These are phyloP conservation scores for Lasiosphaeriaceae sp. DNA, from an alignment of 495 filamentous ascomycete genomes.

Conservation along the genomic window DNA sequence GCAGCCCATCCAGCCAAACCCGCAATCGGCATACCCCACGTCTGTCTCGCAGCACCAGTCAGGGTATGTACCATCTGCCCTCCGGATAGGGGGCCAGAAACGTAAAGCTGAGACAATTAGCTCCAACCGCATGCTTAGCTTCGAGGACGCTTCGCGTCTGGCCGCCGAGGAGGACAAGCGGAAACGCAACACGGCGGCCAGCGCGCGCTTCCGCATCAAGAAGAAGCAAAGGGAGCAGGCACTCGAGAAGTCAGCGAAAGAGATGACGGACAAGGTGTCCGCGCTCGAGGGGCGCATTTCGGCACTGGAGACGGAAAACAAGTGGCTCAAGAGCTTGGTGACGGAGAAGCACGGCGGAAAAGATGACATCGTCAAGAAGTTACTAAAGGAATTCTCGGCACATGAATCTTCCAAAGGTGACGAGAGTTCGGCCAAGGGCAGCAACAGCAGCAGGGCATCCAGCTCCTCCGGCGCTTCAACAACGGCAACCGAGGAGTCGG, in stretches of 20 bases:
- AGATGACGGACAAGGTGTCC: conserved; percentile 80
- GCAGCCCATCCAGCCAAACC: conserved; percentile 46
- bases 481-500: conserved; percentile 6
- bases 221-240: conserved; percentile 98
- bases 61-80: conserved; percentile 38
- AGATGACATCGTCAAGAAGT: conserved; percentile 42
- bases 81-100: conserved; percentile 46
- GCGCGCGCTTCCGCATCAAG: conserved; percentile 93
- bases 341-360: conserved; percentile 79
- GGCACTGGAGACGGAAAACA: conserved; percentile 91
- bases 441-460: conserved; percentile 3
- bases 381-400: conserved; percentile 39
- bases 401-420: conserved; percentile 4
- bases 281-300: conserved; percentile 76
- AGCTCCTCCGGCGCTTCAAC: conserved; percentile 1
- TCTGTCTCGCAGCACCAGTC: conserved; percentile 35
- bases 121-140: conserved; percentile 37
- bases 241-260: conserved; percentile 85
- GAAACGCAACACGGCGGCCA: conserved; percentile 91
- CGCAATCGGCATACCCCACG: conserved; percentile 33
- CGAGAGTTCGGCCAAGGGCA: conserved; percentile 6
- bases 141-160: conserved; percentile 67
- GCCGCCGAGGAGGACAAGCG: conserved; percentile 97
- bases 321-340: conserved; percentile 91
- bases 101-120: conserved; percentile 46